A percentile compares a stretch with the other conserved stretches of the same genome.
These are phyloP conservation scores for Rugosomyces carneus DNA, from an alignment of 1,284 basidiomycete species.

Conservation along the genomic window DNA sequence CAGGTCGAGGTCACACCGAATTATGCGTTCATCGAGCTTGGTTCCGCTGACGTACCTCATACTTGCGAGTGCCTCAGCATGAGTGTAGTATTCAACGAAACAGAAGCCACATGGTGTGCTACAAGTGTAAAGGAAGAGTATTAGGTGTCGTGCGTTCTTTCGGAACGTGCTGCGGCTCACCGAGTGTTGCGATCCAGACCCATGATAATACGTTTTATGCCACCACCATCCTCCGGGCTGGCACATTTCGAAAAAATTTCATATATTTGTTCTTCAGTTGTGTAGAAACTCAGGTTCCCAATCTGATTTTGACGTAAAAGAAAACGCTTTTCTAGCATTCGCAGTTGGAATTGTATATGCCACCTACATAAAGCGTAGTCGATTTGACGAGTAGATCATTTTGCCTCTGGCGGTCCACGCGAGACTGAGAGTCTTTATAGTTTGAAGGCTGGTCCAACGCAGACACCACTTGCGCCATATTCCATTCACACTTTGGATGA, in stretches of 20 bases:
- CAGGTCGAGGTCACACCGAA: slow-evolving; percentile 97
- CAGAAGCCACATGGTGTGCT: slow-evolving; percentile 99
- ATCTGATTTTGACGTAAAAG: slow-evolving; percentile 46
- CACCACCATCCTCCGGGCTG: slow-evolving; percentile 84
- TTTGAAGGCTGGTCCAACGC: slow-evolving; percentile 90
- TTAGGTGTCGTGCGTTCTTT: not conserved
- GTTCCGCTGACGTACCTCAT: slow-evolving; percentile 95
- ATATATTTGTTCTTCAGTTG: slow-evolving; percentile 99
- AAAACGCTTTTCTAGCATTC: slow-evolving; percentile 4
- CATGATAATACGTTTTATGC: slow-evolving; percentile 99
- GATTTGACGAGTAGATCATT: slow-evolving; percentile 68
- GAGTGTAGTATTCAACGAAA: slow-evolving; percentile 98
- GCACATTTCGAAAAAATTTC: slow-evolving; percentile 94
- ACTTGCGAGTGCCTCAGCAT: slow-evolving; percentile 88
- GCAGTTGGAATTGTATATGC: not conserved
- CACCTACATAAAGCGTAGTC: slow-evolving; percentile 70
- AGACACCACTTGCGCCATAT: slow-evolving; percentile 84
- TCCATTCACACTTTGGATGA: slow-evolving; percentile 9
- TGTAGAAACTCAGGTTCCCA: slow-evolving; percentile 96
- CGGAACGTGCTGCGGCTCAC: slow-evolving; percentile 32
- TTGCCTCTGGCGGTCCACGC: slow-evolving; percentile 66
- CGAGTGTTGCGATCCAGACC: slow-evolving; percentile 94
- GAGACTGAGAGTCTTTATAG: slow-evolving; percentile 87
- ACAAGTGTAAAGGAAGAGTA: slow-evolving; percentile 8
- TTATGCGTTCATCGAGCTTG: slow-evolving; percentile 98